Base-by-base conservation (phyloP, 176 grass and related monocot genomes). In the Thinopyrum elongatum region DNA sequence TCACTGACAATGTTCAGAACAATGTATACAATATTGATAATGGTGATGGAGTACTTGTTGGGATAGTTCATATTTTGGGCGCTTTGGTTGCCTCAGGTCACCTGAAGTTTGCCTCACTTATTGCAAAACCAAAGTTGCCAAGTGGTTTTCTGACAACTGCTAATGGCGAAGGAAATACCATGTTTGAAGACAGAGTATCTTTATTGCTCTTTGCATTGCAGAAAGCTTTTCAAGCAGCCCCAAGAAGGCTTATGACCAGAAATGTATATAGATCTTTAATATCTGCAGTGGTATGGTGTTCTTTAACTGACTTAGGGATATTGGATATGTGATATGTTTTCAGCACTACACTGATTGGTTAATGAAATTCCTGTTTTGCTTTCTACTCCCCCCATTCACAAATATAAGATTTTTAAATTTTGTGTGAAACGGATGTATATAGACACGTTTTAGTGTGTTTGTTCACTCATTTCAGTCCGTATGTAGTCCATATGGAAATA, bases 191-290 rank as follows among this genome's bases (percentile, higher is more conserved):
- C 83, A 95, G 86, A 90, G 86, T 93, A 63, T 84, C 86, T 66
- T 87, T 95, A 83, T 64, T 95, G 70, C 90, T 93, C 22, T 95
- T 95, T 83, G 94, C 88, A 89, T 89, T 95, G 73, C 91, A 95
- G 76, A 93, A 95, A 87, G 91, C 94, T 74, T 87, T 95, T 42
- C 90, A 95, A 84, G 83, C 94, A 72, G 89, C 88, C 34, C 88
- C 90, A 67, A 70, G 63, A 65, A 92, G 89, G 82, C 94, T 91
- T 49, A 93, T 95, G 94, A 95, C 94, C 66, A 87, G 80, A 73
- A 95, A 95, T 80, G 86, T 89, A 22, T 95, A 95, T 59, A 95
- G 85, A 62, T 72, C 86, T 68, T 85, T 95, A 84, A 82, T 95
- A 77, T 91, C 90, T 47, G 86, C 94, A 34, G 82, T 87, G 86